Conservation (phyloP, 2,329 filamentous ascomycete species). For the Alternaria novae-zelandiae region DNA sequence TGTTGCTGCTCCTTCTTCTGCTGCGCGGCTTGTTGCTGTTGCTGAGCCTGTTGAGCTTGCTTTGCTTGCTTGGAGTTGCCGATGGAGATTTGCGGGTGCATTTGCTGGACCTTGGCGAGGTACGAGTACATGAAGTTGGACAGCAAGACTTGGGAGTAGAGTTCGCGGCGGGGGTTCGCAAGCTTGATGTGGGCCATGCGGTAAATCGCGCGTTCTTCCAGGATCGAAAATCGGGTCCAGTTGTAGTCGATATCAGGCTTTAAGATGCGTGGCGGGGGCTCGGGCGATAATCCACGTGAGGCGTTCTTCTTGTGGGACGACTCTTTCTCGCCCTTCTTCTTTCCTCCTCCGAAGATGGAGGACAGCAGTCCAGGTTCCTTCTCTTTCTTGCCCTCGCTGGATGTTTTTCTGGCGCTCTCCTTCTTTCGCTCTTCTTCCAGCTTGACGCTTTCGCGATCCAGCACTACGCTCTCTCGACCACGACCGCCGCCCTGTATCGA, state of each 20-base stretch:
- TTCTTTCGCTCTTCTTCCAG: conserved; percentile 84
- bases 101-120: conserved; percentile 96
- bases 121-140: conserved; percentile 99
- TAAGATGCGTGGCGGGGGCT: conserved; percentile 71
- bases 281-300: conserved; percentile 77
- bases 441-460: conserved; percentile 79
- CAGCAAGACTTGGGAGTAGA: conserved; percentile 92
- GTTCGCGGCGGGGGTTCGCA: conserved; percentile 89
- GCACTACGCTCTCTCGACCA: conserved; percentile 80
- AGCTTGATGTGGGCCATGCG: conserved; percentile 99
- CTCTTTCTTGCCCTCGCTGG: conserved; percentile 77
- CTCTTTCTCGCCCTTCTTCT: conserved; percentile 84
- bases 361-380: conserved; percentile 89
- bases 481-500: conserved; percentile 73
- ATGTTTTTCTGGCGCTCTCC: conserved; percentile 74
- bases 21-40: conserved; percentile 52
- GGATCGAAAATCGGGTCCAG: conserved; percentile 92
- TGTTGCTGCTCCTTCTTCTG: conserved; percentile 56
- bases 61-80: conserved; percentile 80
- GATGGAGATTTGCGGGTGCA: conserved; percentile 95
- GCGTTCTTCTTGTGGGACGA: conserved; percentile 75
- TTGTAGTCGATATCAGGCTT: conserved; percentile 92
- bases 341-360: conserved; percentile 87
- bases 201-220: conserved; percentile 97
- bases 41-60: conserved; percentile 63